A percentile compares a stretch with the other conserved stretches of the same genome.
phyloP scores from a whole-genome alignment of 179 eudicot genomes.

The Patellifolia procumbens region DNA sequence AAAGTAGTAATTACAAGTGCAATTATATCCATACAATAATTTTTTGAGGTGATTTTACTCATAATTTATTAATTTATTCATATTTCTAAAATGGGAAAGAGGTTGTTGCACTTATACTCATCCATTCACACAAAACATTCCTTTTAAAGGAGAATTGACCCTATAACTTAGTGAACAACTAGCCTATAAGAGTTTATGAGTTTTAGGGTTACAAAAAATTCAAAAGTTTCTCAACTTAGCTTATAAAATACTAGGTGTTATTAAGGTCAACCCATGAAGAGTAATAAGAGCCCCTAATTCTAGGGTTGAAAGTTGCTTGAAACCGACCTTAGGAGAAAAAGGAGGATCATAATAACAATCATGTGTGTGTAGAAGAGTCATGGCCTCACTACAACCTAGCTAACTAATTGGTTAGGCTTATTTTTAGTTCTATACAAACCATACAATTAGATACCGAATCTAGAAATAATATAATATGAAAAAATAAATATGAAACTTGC shows the following conservation, averaged over 20 bases:
- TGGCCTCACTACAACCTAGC: conserved; percentile 12
- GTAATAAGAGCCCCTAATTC: conserved; percentile 15
- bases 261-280: conserved; percentile 24
- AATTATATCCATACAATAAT: too few relatives aligned
- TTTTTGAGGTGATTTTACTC: too few relatives aligned
- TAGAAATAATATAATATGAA: neutral
- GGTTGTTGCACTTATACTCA: too few relatives aligned
- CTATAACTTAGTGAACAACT: neutral
- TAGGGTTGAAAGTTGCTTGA: neutral
- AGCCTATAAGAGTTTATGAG: neutral
- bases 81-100: too few relatives aligned
- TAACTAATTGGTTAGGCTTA: conserved; percentile 5
- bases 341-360: conserved; percentile 6
- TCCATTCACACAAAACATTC: neutral
- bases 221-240: neutral
- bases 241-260: neutral
- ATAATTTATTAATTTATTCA: too few relatives aligned
- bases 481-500: neutral
- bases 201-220: neutral
- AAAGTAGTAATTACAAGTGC: too few relatives aligned
- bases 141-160: neutral
- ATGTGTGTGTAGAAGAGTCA: neutral
- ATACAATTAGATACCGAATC: conserved; percentile 14
- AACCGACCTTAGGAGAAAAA: conserved; percentile 5
- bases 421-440: conserved; percentile 26